Conservation (phyloP, 148 eudicot species). For the Cornus florida region DNA sequence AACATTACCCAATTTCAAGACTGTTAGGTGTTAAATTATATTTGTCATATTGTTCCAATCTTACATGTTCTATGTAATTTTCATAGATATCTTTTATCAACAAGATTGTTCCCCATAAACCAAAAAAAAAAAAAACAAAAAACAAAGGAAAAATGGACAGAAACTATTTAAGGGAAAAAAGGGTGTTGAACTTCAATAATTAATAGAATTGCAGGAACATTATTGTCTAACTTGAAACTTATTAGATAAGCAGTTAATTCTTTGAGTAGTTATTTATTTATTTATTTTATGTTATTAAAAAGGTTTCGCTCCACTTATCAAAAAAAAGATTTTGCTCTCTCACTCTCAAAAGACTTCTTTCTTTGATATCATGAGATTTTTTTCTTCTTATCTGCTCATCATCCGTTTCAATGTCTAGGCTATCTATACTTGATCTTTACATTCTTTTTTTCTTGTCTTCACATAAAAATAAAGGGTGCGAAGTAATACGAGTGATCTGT, state of each 20-base stretch:
- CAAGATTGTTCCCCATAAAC: background rate
- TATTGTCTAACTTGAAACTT: background rate
- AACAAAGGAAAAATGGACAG: background rate
- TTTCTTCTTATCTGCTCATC: background rate
- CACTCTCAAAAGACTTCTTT: too few relatives aligned
- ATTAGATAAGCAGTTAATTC: background rate
- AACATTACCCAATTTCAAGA: slow-evolving; percentile 76
- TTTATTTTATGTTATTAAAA: too few relatives aligned
- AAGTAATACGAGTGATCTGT: background rate
- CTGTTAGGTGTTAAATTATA: slow-evolving; percentile 54
- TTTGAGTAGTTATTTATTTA: background rate
- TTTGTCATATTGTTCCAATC: background rate
- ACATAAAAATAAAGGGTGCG: background rate
- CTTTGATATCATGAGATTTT: background rate
- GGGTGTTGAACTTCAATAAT: background rate
- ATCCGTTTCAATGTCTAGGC: background rate
- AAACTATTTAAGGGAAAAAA: background rate
- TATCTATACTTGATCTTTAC: background rate
- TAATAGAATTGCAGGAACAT: background rate
- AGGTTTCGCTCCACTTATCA: too few relatives aligned
- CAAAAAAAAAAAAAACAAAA: background rate
- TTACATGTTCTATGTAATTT: background rate
- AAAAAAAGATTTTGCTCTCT: too few relatives aligned
- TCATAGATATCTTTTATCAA: background rate
- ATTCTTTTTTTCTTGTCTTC: background rate